Base-by-base conservation (phyloP, 805 yeast genomes). In the Candida quercuum region DNA sequence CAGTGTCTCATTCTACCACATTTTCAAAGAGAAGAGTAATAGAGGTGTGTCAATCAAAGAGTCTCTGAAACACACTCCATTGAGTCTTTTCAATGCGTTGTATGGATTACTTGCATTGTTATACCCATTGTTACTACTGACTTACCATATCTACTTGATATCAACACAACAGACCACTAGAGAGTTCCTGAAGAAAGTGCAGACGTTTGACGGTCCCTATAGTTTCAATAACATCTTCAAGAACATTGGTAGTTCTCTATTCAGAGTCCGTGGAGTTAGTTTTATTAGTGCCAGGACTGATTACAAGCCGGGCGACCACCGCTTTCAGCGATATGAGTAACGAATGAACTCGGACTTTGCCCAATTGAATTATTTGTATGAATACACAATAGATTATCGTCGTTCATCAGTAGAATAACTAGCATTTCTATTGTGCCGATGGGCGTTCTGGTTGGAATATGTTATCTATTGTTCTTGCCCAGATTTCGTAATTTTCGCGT, bases 161-260 rank as follows among this genome's bases (percentile, higher is more conserved):
- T 51, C 73, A 1, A 67, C 74, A 7, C 80, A 79, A 33, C 68
- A 81, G 44, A 80, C 89, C 8, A 85, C 95, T 6, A 67, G 88
- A 43, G 95, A 86, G 47, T 85, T 71, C 51, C 60, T 86, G 35
- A 73, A 30, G 46, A 47, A 22, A 66, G 63, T 35, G 67, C 71
- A 5, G 73, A 52, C 51, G 65, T 63, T 37, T 4, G 46, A 47
- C 18, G 66, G 64, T 35, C 69, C 71, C 4, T 74, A 53, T 50
- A 66, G 64, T 36, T 50, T 56, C 8, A 60, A 55, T 4, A 57
- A 55, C 11, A 39, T 48, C 7, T 32, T 49, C 12, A 28, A 33
- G 23, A 74, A 72, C 45, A 47, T 63, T 43, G 36, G 46, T 1
- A 52, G 36, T 37, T 56, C 64, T 32, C 57, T 58, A 42, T 53